Evolutionary conservation across 192 early-diverging fungal species (phyloP).

Genomic region (Coemansia sp.): DNA sequence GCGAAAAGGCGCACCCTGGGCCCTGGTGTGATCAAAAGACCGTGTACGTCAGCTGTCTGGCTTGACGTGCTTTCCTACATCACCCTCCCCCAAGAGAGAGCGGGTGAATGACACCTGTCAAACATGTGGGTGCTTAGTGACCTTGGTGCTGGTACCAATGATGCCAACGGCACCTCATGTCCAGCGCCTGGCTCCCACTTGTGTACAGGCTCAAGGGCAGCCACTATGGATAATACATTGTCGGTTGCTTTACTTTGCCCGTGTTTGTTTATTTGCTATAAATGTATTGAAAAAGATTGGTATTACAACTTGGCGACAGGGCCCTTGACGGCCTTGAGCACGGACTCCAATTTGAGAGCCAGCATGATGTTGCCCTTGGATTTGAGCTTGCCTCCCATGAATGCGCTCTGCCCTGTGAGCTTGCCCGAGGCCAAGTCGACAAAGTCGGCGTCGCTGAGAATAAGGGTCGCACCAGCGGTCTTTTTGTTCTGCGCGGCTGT

Average conservation of each 20-base stretch:
- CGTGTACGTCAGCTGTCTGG: neutral
- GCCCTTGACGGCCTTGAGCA: slow-evolving; percentile 64
- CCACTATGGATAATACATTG: neutral
- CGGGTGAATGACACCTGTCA: neutral
- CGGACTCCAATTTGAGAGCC: slow-evolving; percentile 71
- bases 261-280: neutral
- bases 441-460: slow-evolving; percentile 80
- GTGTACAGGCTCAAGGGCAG: neutral
- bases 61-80: neutral
- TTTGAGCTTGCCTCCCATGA: slow-evolving; percentile 92
- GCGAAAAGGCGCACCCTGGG: neutral
- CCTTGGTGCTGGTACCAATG: neutral
- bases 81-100: neutral
- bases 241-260: neutral
- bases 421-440: slow-evolving; percentile 83
- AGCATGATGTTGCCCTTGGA: slow-evolving; percentile 76
- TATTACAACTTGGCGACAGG: slow-evolving; percentile 68
- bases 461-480: slow-evolving; percentile 76
- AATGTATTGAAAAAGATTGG: neutral
- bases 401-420: slow-evolving; percentile 88
- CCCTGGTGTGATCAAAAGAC: neutral
- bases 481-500: slow-evolving; percentile 58
- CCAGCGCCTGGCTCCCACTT: neutral
- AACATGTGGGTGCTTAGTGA: neutral
- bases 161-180: neutral